Evolutionary conservation across 257 asterid genomes (phyloP), one percentile per base, ranked within the genome.

Genomic region (Solanum corneliomulleri): DNA sequence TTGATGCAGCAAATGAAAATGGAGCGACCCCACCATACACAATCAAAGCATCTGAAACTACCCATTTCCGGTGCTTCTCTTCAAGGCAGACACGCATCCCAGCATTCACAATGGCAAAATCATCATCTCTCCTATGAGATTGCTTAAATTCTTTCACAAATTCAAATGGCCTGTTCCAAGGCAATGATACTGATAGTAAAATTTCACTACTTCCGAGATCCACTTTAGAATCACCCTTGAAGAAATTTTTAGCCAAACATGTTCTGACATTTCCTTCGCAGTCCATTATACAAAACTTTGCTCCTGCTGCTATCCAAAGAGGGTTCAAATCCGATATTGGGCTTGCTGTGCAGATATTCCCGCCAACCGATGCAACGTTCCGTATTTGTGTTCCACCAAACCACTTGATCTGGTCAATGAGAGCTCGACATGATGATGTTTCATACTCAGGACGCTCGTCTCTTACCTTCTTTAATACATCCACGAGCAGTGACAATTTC

Each of bases 301-400:
- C 99, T 88, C 98, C 88, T 64, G 93, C 89, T 86, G 98, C 96
- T 92, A 97, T 97, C 98, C 97, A 95, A 68, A 97, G 92, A 90
- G 99, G 99, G 92, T 97, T 97, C 86, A 97, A 91, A 86, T 97
- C 99, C 21, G 99, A 97, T 91, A 97, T 97, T 85, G 99, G 99
- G 92, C 99, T 97, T 8, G 98, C 99, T 52, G 98, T 97, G 88
- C 98, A 97, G 83, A 97, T 95, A 92, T 97, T 95, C 80, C 99
- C 98, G 75, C 99, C 99, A 71, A 97, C 86, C 42, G 98, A 95
- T 74, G 96, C 99, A 87, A 91, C 89, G 84, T 97, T 97, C 89
- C 93, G 93, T 89, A 97, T 94, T 87, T 97, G 99, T 71, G 92
- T 91, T 86, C 99, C 99, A 86, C 98, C 99, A 90, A 97, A 95